Base-by-base conservation (phyloP, 176 grass and related monocot species). In the Juncus effusus region DNA sequence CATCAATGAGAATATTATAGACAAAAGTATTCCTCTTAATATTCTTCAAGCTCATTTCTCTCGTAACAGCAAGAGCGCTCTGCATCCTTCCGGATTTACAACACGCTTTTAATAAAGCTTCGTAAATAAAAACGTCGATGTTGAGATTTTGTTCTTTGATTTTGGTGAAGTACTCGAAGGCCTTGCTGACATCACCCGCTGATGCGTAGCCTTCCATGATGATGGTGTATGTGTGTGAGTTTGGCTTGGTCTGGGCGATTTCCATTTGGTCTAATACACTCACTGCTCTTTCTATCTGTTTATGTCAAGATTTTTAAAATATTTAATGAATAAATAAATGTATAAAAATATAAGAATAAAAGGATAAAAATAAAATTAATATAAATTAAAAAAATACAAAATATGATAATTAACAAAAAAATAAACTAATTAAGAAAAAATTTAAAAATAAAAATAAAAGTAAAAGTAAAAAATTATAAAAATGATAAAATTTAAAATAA, bases 31-130 rank as follows among this genome's bases (percentile, higher is more conserved):
- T 97, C 61, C 85, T 79, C 19, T 82, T 67, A 79, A 97, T 92
- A 54, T 83, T 88, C 56, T 79, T 85, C 66, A 81, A 69, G 42
- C 80, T 86, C 88, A 97, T 97, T 74, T 97, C 88, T 6, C 88
- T 76, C 49, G 88, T 93, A 53, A 97, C 88, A 37, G 88, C 80
- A 36, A 93, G 80, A 60, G 94, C 88, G 65, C 94, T 97, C 70
- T 93, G 94, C 88, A 93, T 97, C 51, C 93, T 76, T 73, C 93
- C 93, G n/a, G 88, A 91, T 69, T 97, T 97, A 63, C 93, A 97
- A 53, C 93, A 97, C 10, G 93, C 88, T 65, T 85, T 97, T 10
- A 97, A 69, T 66, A 92, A 70, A 62, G 82, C 84, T 83, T 97
- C 93, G 13, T 97, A 97, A 60, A 91, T 90, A 76, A 82, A 97